Percentiles rank a stretch among this genome's conserved stretches.
These are phyloP conservation scores for Eragrostis tef DNA, from an alignment of 202 grass and related monocot species.

Conservation along the genomic window DNA sequence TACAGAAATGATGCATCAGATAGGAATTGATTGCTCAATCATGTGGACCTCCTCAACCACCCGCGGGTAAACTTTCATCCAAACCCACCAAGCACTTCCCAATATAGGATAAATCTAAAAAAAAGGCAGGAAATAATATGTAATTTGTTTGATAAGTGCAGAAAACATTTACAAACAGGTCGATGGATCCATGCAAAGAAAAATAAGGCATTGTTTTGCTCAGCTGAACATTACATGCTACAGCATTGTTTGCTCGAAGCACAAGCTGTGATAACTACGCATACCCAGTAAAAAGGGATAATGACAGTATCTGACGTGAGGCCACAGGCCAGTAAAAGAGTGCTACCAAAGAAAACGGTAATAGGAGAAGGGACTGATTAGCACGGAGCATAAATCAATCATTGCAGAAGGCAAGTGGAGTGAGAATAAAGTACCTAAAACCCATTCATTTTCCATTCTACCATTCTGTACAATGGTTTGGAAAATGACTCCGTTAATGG, in stretches of 20 bases:
- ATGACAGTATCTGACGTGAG: not conserved
- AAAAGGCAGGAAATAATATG: no score
- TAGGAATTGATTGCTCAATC: not conserved
- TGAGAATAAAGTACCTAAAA: slow-evolving; percentile 51
- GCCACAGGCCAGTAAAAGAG: not conserved
- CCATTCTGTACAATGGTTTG: slow-evolving; percentile 56
- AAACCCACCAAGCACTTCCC: not conserved
- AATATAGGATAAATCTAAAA: not conserved
- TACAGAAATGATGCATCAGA: not conserved
- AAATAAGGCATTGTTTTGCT: not conserved
- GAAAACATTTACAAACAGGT: not conserved
- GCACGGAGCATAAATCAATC: not conserved
- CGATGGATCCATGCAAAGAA: not conserved
- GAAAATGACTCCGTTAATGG: slow-evolving; percentile 28
- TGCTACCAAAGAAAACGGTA: slow-evolving; percentile 5
- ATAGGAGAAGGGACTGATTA: not conserved
- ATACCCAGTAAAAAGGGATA: not conserved
- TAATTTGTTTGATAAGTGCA: no score
- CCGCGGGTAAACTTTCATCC: not conserved
- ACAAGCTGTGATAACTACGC: not conserved
- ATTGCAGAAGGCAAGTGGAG: slow-evolving; percentile 38
- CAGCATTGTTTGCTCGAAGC: not conserved
- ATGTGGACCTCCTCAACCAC: not conserved
- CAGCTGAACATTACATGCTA: not conserved
- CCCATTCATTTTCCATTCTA: slow-evolving; percentile 44